Conservation (phyloP, 192 early-diverging fungal genomes). For the Cladochytrium replicatum region DNA sequence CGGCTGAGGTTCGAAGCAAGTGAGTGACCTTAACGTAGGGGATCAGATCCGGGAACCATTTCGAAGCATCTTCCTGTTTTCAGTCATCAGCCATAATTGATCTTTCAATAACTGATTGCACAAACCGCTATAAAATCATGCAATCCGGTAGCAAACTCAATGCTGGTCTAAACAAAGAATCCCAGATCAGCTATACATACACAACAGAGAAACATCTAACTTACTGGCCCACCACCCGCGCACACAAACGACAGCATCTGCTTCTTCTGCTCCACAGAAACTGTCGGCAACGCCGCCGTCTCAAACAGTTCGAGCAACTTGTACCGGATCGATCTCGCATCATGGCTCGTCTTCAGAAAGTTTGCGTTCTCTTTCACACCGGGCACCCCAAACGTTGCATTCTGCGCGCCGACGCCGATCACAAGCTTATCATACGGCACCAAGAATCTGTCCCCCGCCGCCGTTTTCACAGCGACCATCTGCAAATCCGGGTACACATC, state of each 20-base stretch:
- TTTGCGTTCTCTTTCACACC: slow-evolving; percentile 53
- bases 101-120: slow-evolving; percentile 12
- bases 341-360: slow-evolving; percentile 53
- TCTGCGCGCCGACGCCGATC: slow-evolving; percentile 26
- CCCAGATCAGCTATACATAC: slow-evolving; percentile 7
- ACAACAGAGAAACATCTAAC: neutral
- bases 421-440: slow-evolving; percentile 28
- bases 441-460: slow-evolving; percentile 9
- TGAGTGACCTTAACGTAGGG: too few species aligned
- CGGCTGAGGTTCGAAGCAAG: too few species aligned
- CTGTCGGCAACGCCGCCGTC: slow-evolving; percentile 50
- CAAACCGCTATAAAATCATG: slow-evolving; percentile 38
- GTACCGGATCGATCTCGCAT: slow-evolving; percentile 50
- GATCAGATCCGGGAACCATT: slow-evolving; percentile 54
- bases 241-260: slow-evolving; percentile 59
- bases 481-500: neutral
- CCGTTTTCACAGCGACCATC: neutral
- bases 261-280: slow-evolving; percentile 45
- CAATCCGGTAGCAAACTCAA: slow-evolving; percentile 56
- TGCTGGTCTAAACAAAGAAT: slow-evolving; percentile 49
- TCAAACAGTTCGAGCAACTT: slow-evolving; percentile 58
- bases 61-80: slow-evolving; percentile 17
- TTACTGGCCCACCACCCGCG: slow-evolving; percentile 59
- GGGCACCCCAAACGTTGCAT: slow-evolving; percentile 49
- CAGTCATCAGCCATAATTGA: neutral